phyloP scores from a whole-genome alignment of 768 basidiomycete genomes.

The Lactarius sp. region DNA sequence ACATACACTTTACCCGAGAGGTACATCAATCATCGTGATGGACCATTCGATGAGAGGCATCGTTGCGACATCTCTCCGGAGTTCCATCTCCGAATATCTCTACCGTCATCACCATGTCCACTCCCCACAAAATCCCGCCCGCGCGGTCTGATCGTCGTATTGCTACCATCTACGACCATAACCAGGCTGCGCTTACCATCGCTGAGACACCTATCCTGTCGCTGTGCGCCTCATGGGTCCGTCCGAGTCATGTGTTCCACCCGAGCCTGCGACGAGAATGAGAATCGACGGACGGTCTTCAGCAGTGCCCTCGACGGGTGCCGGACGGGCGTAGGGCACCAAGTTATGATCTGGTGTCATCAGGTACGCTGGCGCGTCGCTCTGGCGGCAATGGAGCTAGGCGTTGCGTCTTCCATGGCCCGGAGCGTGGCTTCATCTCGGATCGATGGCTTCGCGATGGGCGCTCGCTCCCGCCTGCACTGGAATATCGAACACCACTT shows the following conservation, averaged over 20 bases:
- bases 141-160: slow-evolving; percentile 81
- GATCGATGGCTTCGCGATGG: slow-evolving; percentile 70
- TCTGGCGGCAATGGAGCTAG: slow-evolving; percentile 67
- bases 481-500: not conserved
- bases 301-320: slow-evolving; percentile 82
- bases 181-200: slow-evolving; percentile 40
- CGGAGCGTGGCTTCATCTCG: slow-evolving; percentile 40
- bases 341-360: slow-evolving; percentile 98
- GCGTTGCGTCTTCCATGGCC: slow-evolving; percentile 29
- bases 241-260: slow-evolving; percentile 48
- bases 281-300: slow-evolving; percentile 64
- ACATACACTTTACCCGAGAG: slow-evolving; percentile 62
- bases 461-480: slow-evolving; percentile 38
- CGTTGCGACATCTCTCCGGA: slow-evolving; percentile 67
- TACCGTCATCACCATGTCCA: slow-evolving; percentile 91
- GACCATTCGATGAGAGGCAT: slow-evolving; percentile 99
- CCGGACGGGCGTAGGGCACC: slow-evolving; percentile 94
- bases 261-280: slow-evolving; percentile 28
- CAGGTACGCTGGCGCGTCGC: slow-evolving; percentile 91
- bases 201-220: slow-evolving; percentile 63
- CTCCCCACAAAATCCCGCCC: slow-evolving; percentile 85
- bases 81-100: slow-evolving; percentile 61
- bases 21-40: slow-evolving; percentile 50
- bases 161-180: slow-evolving; percentile 59
- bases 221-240: slow-evolving; percentile 60